Base-by-base conservation (phyloP, 441 rosid species). In the Isatis lusitanica region DNA sequence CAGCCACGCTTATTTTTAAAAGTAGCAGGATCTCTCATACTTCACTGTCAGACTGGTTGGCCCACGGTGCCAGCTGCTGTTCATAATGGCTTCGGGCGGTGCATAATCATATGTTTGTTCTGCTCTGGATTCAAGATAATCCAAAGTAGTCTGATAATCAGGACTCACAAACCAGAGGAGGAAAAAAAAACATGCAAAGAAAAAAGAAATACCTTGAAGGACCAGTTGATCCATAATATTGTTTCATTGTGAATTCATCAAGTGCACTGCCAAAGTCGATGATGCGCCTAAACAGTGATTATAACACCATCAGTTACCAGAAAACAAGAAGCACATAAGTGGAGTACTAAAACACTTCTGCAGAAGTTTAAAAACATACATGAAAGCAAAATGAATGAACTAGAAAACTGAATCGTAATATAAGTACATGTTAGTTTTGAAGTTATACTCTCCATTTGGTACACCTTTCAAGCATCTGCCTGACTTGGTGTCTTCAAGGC, bases 201-300 rank as follows among this genome's bases (percentile, higher is more conserved):
- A 60, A 68, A 78, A 79, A 36, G 55, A 61, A 67, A 31, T 87
- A 94, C 99, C 96, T 89, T 47, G 97, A 92, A 73, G 99, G 99
- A 75, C 99, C 99, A 57, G 78, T 75, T 47, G 93, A 83, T 43
- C 97, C 98, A 75, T 92, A 95, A 3, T 91, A 67, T 81, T 92
- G 90, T 85, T 88, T 90, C 84, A 89, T 38, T 16, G 98, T 88
- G 83, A 88, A 95, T 39, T 88, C 96, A 80, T 95, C 94, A 68
- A 92, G 79, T 71, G 97, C 94, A 78, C 99, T 92, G 67, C 99
- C 99, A 80, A 95, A 95, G 85, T 95, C 99, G 77, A 95, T 95
- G 80, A 95, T 81, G 70, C 96, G 94, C 96, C 99, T 94, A 74
- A 60, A 52, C 74, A 69, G 61, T 35, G 57, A 48, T 33, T 38